A percentile compares a stretch with the other conserved stretches of the same genome.
These are phyloP conservation scores for Aspergillus vadensis DNA, from an alignment of 2,329 filamentous ascomycete genomes.

Conservation along the genomic window DNA sequence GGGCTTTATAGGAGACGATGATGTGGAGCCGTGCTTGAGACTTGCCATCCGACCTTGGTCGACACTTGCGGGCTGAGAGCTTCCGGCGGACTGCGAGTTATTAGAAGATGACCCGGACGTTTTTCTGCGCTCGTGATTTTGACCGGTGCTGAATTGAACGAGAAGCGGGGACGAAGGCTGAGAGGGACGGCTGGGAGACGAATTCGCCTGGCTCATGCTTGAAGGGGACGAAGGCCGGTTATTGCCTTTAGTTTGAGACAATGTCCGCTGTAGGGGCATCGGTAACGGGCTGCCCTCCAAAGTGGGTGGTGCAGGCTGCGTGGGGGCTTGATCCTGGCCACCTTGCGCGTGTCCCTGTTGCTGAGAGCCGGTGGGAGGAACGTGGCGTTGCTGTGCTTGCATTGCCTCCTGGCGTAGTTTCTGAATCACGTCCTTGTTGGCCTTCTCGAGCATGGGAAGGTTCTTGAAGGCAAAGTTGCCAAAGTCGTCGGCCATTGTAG, in stretches of 20 bases:
- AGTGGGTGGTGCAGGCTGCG: conserved; percentile 66
- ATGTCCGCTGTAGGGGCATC: conserved; percentile 75
- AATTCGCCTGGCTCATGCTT: conserved; percentile 72
- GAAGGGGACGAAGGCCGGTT: conserved; percentile 87
- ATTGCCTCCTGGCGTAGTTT: conserved; percentile 91
- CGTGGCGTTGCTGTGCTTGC: conserved; percentile 62
- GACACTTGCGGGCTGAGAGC: conserved; percentile 70
- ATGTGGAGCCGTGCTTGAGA: conserved; percentile 54
- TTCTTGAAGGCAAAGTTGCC: conserved; percentile 98
- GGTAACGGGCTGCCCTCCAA: conserved; percentile 84
- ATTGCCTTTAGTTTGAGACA: conserved; percentile 77
- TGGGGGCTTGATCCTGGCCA: conserved; percentile 23
- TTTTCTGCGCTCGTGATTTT: conserved; percentile 81
- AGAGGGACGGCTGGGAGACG: conserved; percentile 84
- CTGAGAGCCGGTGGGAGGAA: conserved; percentile 31
- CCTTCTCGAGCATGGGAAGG: conserved; percentile 90
- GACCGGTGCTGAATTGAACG: conserved; percentile 90
- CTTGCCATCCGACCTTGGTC: conserved; percentile 67
- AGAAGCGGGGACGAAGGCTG: conserved; percentile 86
- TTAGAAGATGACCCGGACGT: conserved; percentile 87
- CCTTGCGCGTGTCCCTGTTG: conserved; percentile 25
- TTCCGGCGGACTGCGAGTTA: conserved; percentile 71
- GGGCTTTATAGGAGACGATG: conserved; percentile 57
- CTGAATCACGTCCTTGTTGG: conserved; percentile 98
- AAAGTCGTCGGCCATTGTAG: conserved; percentile 86